A percentile compares a stretch with the other conserved stretches of the same genome.
Conservation (phyloP, 495 filamentous ascomycete genomes). For the Chlorociboria aeruginascens region DNA sequence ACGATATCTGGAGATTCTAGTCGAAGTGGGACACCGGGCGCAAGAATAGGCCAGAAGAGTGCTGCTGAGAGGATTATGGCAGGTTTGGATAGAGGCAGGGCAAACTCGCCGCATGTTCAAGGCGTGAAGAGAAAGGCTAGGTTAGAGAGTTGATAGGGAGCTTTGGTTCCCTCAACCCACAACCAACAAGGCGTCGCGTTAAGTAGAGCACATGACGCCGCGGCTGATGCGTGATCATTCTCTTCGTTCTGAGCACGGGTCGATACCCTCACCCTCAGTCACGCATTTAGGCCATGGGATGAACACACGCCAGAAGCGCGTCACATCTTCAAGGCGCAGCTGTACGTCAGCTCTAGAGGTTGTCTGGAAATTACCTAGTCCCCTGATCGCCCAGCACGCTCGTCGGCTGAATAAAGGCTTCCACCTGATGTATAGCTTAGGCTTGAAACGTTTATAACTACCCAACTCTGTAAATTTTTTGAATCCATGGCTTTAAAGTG, state of each 20-base stretch:
- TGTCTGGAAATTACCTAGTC: too few relatives aligned
- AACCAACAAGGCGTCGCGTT: not conserved
- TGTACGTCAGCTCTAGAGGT: too few relatives aligned
- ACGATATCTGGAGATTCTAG: conserved; percentile 12
- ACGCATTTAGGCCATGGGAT: conserved; percentile 2
- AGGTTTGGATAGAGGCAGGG: conserved; percentile 25
- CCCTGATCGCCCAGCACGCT: too few relatives aligned
- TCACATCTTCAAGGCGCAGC: too few relatives aligned
- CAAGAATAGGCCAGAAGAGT: conserved; percentile 22
- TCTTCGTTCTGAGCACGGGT: not conserved
- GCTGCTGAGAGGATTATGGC: conserved; percentile 29
- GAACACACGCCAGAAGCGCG: not conserved
- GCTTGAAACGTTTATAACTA: too few relatives aligned
- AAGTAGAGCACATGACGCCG: not conserved
- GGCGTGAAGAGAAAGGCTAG: conserved; percentile 32
- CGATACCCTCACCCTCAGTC: not conserved
- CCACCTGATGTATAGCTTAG: too few relatives aligned
- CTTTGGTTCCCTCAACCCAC: not conserved
- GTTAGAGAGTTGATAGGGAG: conserved; percentile 30
- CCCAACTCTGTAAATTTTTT: too few relatives aligned
- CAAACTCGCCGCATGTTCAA: conserved; percentile 17
- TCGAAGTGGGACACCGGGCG: conserved; percentile 14
- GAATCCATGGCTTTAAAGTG: too few relatives aligned
- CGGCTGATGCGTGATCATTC: not conserved
- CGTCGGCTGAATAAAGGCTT: too few relatives aligned